Evolutionary conservation across 768 basidiomycete genomes (phyloP), one percentile per base, ranked within the genome.

Genomic region (Mrakia gelida): DNA sequence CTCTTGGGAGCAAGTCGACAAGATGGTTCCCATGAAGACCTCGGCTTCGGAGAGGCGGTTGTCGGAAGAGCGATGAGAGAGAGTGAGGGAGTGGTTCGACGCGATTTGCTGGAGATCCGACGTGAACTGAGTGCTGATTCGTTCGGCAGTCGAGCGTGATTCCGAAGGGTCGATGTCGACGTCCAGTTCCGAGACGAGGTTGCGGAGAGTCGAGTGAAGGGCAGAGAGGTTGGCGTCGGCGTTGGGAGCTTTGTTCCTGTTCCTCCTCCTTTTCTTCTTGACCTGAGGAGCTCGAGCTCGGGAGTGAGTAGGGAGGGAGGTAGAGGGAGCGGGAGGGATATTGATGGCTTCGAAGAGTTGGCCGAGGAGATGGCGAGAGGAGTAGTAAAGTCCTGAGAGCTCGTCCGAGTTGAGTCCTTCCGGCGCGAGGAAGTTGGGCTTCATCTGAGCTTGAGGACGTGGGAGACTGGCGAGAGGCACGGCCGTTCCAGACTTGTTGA

Each of bases 401-500:
- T 62, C 61, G n/a, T n/a, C 61, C n/a, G 61, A 10, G 15, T 62
- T 30, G 8, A 62, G 15, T 30, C 61, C 61, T 15, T 62, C 61
- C 8, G 61, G 61, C 10, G 61, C 61, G 61, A 62, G 61, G 61
- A 28, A 62, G 61, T 62, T 10, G n/a, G 61, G 61, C 59, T 61
- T 62, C 61, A 30, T 28, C n/a, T 11, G 11, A 4, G 61, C 30
- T 18, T 30, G 61, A 10, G n/a, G n/a, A 11, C n/a, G n/a, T 13
- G 81, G 81, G 5, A 80, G 21, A 9, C 73, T 32, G 18, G 8
- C 18, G 10, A 65, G 38, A 3, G 68, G 52, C 1, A 80, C 81
- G 3, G 81, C 78, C 9, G 54, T 73, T 10, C 81, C 81, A 21
- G 78, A 77, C 71, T 81, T 81, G n/a, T 63, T 54, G 70, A 80